Percentiles rank a stretch among this genome's conserved stretches.
Evolutionary conservation across 2,329 filamentous ascomycete genomes (phyloP).

Genomic region (Fusarium secorum): DNA sequence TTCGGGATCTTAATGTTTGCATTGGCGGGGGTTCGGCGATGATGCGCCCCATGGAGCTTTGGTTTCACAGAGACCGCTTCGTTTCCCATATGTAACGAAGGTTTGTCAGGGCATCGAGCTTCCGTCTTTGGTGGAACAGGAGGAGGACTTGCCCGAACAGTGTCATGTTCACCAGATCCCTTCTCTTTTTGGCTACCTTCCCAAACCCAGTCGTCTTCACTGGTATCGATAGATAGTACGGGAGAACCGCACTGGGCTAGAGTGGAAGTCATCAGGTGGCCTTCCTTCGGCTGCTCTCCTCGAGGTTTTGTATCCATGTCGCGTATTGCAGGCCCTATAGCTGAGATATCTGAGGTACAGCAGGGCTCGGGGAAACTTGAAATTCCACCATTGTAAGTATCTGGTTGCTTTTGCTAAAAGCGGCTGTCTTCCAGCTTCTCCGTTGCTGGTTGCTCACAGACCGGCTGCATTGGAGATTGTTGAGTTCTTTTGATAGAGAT

Average conservation of each 20-base stretch:
- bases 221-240: slow-evolving; percentile 41
- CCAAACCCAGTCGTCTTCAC: slow-evolving; percentile 37
- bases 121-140: not conserved
- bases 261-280: not conserved
- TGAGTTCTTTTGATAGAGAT: not conserved
- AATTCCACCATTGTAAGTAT: not conserved
- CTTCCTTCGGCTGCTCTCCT: not conserved
- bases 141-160: not conserved
- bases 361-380: not conserved
- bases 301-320: not conserved
- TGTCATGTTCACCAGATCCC: not conserved
- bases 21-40: slow-evolving; percentile 42
- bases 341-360: slow-evolving; percentile 5
- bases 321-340: not conserved
- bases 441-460: not conserved
- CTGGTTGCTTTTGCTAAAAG: slow-evolving; percentile 16
- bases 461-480: slow-evolving; percentile 15
- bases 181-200: not conserved
- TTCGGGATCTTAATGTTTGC: slow-evolving; percentile 30
- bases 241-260: slow-evolving; percentile 42
- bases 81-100: not conserved
- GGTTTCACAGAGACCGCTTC: not conserved
- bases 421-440: not conserved
- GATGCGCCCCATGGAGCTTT: slow-evolving; percentile 18
- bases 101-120: not conserved